Base-by-base conservation (phyloP, 345 rosid species). In the Ailanthus altissimus region DNA sequence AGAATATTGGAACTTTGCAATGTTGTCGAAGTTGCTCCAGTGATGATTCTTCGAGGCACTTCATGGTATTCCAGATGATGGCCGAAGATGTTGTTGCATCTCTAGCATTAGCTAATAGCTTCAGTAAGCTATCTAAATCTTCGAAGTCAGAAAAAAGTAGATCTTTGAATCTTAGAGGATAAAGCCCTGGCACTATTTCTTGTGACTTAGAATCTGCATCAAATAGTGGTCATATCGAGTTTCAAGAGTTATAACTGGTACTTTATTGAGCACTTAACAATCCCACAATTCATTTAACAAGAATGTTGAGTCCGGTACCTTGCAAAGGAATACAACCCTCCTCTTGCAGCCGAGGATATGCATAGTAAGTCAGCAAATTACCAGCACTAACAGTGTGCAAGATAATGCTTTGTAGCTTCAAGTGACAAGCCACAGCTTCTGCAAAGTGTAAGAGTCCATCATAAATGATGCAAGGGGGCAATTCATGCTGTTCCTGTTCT, bases 401-500 rank as follows among this genome's bases (percentile, higher is more conserved):
- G n/a, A 82, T 25, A 15, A 90, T 73, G 67, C 90, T 84, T 0
- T 89, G 88, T 21, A 91, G 56, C 68, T 75, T 77, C 59, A 91
- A 54, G 53, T 51, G 76, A 23, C 40, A 58, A 13, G 90, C 93
- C 18, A 77, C 90, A 1, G 67, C 64, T 75, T 79, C 77, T 12
- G 82, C 77, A 62, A 82, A 85, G 77, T 86, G 85, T 77, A 90
- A 67, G 56, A 75, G 20, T 40, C 82, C 80, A 80, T 91, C 95
- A 49, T 85, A 85, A 20, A 93, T 82, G 60, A 89, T 75, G 76
- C 88, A 82, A 50, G 74, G 79, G 59, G 86, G 72, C 47, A 75
- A 58, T 21, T 79, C 71, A 5, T 38, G 54, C 0, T 32, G 63
- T 4, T 49, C 53, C 23, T 54, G 60, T 21, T 7, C 46, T 21